Evolutionary conservation across 2,329 filamentous ascomycete genomes (phyloP), one percentile per base, ranked within the genome.

Genomic region (Penicillium sp.): DNA sequence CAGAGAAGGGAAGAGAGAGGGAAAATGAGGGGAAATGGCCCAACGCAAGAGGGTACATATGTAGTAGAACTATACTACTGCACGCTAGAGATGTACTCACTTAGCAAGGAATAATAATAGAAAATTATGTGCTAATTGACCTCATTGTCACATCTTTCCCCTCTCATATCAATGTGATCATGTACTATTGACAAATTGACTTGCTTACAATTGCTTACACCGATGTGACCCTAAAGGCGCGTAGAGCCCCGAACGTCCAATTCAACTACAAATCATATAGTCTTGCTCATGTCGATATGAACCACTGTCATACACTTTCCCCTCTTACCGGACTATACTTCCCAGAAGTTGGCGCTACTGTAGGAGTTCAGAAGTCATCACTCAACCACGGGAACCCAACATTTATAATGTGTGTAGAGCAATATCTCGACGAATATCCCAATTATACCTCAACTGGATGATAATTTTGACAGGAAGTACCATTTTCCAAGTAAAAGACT

Each of bases 101-200:
- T 45, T 32, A 45, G 24, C 22, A 28, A 35, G 13, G n/a, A 31
- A 35, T 37, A 48, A 48, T 13, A 24, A 37, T 37, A 37, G 43
- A 43, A 46, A 46, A 53, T 33, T 21, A 7, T 17, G 21, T 40
- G 38, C 37, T 49, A 53, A 53, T 52, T 52, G n/a, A 43, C 24
- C 26, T 37, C n/a, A 34, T 40, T 44, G 19, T 37, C 45, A 42
- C 37, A 47, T 8, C 28, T 42, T 24, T 2, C 28, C 34, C 15
- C 15, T 43, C 24, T 37, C 6, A 21, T 46, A 26, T 22, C 22
- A 35, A 19, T 26, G 32, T 26, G 32, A 29, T 17, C 22, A 28
- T 19, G n/a, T 29, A 31, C 40, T 12, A 26, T 17, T 35, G 4
- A 26, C 22, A 34, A 28, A 8, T 26, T 26, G 26, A 28, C 13